Evolutionary conservation across 805 yeast species (phyloP).

Genomic region (Cyberlindnera subsufficiens): DNA sequence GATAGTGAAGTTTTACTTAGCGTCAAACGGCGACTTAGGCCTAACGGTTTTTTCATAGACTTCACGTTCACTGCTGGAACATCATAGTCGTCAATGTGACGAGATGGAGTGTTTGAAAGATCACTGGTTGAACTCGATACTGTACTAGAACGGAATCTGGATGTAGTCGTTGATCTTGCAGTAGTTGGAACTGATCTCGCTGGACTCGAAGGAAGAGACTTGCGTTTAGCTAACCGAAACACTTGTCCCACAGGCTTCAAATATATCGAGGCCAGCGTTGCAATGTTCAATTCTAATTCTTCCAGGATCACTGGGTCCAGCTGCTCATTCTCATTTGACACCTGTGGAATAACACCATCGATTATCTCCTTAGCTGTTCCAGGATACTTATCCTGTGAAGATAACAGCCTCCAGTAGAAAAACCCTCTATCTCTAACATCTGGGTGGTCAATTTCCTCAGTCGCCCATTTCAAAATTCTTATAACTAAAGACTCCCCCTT

Average conservation of each 20-base stretch:
- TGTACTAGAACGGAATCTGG: constrained; percentile 6
- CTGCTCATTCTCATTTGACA: constrained; percentile 60
- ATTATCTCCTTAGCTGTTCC: constrained; percentile 48
- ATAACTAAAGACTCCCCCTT: constrained; percentile 53
- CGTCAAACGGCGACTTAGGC: constrained; percentile 26
- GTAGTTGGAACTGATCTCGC: constrained; percentile 29
- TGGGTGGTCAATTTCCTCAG: constrained; percentile 74
- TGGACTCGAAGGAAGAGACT: constrained; percentile 42
- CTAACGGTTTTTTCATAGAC: constrained; percentile 26
- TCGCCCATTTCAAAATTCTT: constrained; percentile 55
- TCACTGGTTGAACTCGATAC: constrained; percentile 3
- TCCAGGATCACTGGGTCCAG: constrained; percentile 67
- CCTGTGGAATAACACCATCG: constrained; percentile 53
- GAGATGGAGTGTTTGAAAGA: neutral
- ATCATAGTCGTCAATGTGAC: constrained; percentile 33
- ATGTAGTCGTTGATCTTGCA: constrained; percentile 1
- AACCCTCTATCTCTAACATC: constrained; percentile 83
- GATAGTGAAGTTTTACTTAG: constrained; percentile 30
- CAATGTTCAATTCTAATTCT: constrained; percentile 77
- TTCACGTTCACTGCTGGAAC: constrained; percentile 33
- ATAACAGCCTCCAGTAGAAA: constrained; percentile 78
- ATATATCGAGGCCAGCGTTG: constrained; percentile 77
- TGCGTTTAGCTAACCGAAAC: constrained; percentile 58
- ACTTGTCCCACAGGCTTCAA: constrained; percentile 79
- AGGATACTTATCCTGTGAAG: constrained; percentile 37